Percentiles rank a stretch among this genome's conserved stretches.
These are phyloP conservation scores for Neckera pumila DNA, from an alignment of 225 moss, liverwort and hornwort species.

Conservation along the genomic window DNA sequence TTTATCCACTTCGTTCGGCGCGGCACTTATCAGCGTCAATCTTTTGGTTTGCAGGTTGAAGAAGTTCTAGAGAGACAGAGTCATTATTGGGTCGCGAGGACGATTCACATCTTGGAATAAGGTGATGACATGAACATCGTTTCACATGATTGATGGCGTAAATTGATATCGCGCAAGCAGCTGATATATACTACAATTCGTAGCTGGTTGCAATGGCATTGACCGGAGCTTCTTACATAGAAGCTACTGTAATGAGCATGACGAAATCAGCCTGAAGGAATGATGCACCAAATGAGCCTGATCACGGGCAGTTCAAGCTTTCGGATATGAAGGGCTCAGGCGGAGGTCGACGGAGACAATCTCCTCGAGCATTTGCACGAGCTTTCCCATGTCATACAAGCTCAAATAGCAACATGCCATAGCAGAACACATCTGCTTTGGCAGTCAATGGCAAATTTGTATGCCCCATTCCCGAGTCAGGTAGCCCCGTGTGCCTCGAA, in stretches of 20 bases:
- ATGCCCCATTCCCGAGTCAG: conserved; percentile 50
- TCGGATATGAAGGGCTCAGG: conserved; percentile 7
- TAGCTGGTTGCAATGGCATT: background rate
- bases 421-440: conserved; percentile 59
- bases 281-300: background rate
- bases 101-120: background rate
- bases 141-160: background rate
- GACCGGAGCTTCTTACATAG: background rate
- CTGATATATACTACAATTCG: background rate
- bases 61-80: background rate
- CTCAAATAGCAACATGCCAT: conserved; percentile 53
- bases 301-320: background rate
- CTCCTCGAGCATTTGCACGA: conserved; percentile 30
- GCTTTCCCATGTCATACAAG: conserved; percentile 19
- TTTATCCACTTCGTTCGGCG: background rate
- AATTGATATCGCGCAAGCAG: background rate
- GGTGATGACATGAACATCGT: background rate
- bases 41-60: background rate
- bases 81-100: background rate
- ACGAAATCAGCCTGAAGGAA: background rate
- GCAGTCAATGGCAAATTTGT: conserved; percentile 28
- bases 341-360: background rate
- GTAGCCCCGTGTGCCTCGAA: conserved; percentile 61
- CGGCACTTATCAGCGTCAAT: background rate
- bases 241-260: background rate